phyloP scores from a whole-genome alignment of 148 eudicot genomes.

The Spergularia marina region DNA sequence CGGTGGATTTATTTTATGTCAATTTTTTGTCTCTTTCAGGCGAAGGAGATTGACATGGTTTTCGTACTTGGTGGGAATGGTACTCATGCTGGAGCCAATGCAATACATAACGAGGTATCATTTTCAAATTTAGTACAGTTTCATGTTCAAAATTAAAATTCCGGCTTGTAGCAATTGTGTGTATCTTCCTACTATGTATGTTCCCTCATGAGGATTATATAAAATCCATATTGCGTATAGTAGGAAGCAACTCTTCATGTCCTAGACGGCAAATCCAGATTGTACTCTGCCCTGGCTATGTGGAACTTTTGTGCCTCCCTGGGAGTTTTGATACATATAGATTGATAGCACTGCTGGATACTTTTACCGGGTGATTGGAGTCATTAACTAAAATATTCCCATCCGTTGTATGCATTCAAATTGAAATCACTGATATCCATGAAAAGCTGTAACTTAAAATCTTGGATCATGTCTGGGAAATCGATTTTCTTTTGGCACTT shows the following conservation, averaged over 20 bases:
- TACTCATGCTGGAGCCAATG: slow-evolving; percentile 52
- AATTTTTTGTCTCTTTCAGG: slow-evolving; percentile 27
- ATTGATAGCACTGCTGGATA: no score
- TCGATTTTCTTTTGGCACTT: background rate
- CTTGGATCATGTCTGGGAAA: background rate
- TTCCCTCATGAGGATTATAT: background rate
- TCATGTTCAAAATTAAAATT: background rate
- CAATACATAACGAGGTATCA: slow-evolving; percentile 46
- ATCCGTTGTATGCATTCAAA: no score
- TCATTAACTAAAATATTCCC: no score
- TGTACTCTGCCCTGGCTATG: background rate
- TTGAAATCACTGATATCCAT: no score
- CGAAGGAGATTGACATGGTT: slow-evolving; percentile 50
- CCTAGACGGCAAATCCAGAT: background rate
- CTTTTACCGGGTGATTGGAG: no score
- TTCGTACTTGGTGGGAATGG: slow-evolving; percentile 54
- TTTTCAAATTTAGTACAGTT: background rate
- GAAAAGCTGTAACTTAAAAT: no score
- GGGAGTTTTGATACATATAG: background rate
- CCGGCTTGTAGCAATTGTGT: background rate
- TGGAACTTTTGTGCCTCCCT: background rate
- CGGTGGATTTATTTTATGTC: background rate
- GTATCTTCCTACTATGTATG: background rate
- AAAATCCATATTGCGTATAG: background rate
- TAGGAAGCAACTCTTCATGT: background rate